Percentiles rank a stretch among this genome's conserved stretches.
Evolutionary conservation across 129 eudicot genomes (phyloP).

Genomic region (Artemisia tridentata): DNA sequence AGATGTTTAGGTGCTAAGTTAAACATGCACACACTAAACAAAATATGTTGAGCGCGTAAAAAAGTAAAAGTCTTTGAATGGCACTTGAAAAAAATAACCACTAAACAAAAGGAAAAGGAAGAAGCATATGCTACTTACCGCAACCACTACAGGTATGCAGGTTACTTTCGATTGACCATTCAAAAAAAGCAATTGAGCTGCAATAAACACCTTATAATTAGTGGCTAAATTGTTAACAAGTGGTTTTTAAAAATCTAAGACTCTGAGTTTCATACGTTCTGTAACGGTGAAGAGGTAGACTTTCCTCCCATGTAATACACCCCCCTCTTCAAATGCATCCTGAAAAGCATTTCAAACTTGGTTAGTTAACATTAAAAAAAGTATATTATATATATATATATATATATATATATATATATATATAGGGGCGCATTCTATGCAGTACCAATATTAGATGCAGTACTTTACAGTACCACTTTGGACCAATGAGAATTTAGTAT

Average conservation of each 20-base stretch:
- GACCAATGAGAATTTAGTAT: too few species aligned
- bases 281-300: constrained; percentile 85
- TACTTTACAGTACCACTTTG: too few species aligned
- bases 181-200: constrained; percentile 87
- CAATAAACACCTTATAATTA: constrained; percentile 14
- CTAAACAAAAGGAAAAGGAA: not conserved
- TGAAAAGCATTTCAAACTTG: constrained; percentile 20
- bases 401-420: too few species aligned
- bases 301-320: constrained; percentile 59
- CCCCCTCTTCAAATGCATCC: constrained; percentile 79
- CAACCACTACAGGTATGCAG: constrained; percentile 81
- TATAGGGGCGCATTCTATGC: too few species aligned
- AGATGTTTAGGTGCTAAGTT: not conserved
- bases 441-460: too few species aligned
- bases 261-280: constrained; percentile 81
- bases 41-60: not conserved
- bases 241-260: not conserved
- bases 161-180: constrained; percentile 65
- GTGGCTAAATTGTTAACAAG: too few species aligned
- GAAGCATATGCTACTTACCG: constrained; percentile 45
- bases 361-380: not conserved
- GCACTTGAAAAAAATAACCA: not conserved
- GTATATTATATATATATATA: too few species aligned
- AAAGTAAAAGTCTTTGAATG: not conserved
- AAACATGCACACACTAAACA: not conserved